Evolutionary conservation across 139 green algal species (phyloP).

Genomic region (Chlorella sp.): DNA sequence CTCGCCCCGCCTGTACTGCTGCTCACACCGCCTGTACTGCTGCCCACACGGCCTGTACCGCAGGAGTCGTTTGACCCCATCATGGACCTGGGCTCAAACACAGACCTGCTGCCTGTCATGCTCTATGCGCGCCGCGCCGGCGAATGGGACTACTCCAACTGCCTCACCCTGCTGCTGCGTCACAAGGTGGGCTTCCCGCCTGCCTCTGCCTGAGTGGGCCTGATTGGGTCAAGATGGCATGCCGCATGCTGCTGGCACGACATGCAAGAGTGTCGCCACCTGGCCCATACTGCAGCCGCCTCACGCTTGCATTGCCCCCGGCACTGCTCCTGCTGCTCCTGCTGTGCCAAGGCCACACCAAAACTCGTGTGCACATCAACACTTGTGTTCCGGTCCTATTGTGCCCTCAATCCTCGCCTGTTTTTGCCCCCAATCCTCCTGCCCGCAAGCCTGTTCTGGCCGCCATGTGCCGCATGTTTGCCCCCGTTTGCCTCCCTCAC

Average conservation of each 20-base stretch:
- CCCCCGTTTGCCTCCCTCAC: not conserved
- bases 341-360: too few relatives aligned
- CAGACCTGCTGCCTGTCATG: slow-evolving; percentile 91
- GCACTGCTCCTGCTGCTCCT: too few relatives aligned
- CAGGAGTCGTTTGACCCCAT: slow-evolving; percentile 91
- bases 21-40: not conserved
- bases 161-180: slow-evolving; percentile 83
- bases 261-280: too few relatives aligned
- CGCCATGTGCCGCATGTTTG: slow-evolving; percentile 33
- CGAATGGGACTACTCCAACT: slow-evolving; percentile 88
- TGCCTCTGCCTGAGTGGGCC: not conserved
- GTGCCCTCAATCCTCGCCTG: not conserved
- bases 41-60: not conserved
- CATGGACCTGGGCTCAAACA: slow-evolving; percentile 74
- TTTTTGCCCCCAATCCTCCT: not conserved
- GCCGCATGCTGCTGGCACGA: too few relatives aligned
- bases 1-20: not conserved
- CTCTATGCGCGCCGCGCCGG: slow-evolving; percentile 69
- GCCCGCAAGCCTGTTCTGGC: slow-evolving; percentile 66
- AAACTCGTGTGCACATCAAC: too few relatives aligned
- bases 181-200: slow-evolving; percentile 55
- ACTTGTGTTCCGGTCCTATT: too few relatives aligned
- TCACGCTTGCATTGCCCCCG: not conserved
- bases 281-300: too few relatives aligned
- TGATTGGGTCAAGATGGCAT: too few relatives aligned